A percentile compares a stretch with the other conserved stretches of the same genome.
Conservation (phyloP, 805 yeast species). For the Barnettozyma sucrosica region DNA sequence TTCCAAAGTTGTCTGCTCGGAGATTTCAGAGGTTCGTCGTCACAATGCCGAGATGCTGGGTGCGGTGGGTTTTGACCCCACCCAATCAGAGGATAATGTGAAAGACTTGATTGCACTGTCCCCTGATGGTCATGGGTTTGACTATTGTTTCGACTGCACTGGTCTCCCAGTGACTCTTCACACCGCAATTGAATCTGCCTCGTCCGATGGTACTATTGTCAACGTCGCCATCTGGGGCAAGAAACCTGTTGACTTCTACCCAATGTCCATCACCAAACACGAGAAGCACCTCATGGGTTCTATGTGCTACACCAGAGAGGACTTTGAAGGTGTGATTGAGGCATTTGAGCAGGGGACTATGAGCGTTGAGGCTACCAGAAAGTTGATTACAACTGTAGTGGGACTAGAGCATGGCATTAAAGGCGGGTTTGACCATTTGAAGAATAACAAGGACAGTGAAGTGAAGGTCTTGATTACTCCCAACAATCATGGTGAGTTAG, state of each 20-base stretch:
- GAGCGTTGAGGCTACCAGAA: constrained; percentile 36
- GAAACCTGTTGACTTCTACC: constrained; percentile 41
- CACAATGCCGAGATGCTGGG: constrained; percentile 42
- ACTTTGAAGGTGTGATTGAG: constrained; percentile 49
- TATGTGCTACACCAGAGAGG: constrained; percentile 52
- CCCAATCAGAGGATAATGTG: constrained; percentile 31
- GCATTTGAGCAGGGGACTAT: constrained; percentile 45
- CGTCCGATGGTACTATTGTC: constrained; percentile 51
- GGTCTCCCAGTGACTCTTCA: constrained; percentile 49
- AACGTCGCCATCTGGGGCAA: constrained; percentile 65
- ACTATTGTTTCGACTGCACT: constrained; percentile 48
- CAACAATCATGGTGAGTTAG: constrained; percentile 33
- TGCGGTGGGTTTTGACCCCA: constrained; percentile 47
- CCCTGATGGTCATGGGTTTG: constrained; percentile 40
- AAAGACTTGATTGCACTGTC: constrained; percentile 33
- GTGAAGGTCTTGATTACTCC: constrained; percentile 51
- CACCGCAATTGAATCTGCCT: constrained; percentile 43
- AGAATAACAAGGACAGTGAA: constrained; percentile 47
- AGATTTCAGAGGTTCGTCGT: constrained; percentile 44
- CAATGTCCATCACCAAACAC: constrained; percentile 49
- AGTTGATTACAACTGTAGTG: constrained; percentile 50
- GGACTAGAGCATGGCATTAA: constrained; percentile 45
- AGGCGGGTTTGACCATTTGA: constrained; percentile 47
- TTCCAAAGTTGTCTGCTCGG: constrained; percentile 41
- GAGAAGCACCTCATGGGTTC: constrained; percentile 57